Conservation (phyloP, 2,329 filamentous ascomycete species). For the Pezicula neosporulosa region DNA sequence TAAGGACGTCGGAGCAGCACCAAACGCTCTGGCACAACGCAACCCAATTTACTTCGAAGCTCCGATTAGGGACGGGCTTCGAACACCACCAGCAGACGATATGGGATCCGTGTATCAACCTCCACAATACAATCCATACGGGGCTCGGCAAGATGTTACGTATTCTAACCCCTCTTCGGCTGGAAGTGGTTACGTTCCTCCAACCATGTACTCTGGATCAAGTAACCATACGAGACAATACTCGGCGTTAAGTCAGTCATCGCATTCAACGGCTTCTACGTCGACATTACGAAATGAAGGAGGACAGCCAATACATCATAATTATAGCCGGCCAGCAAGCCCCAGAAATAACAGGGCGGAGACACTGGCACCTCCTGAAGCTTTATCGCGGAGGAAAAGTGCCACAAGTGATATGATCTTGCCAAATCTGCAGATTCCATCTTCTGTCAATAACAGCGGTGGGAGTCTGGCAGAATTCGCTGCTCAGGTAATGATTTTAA, state of each 20-base stretch:
- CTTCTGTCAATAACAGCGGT: slow-evolving; percentile 70
- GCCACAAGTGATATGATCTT: slow-evolving; percentile 20
- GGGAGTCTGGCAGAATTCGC: slow-evolving; percentile 80
- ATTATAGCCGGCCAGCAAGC: slow-evolving; percentile 14
- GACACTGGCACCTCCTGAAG: slow-evolving; percentile 13
- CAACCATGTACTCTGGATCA: slow-evolving; percentile 5
- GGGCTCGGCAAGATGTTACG: slow-evolving; percentile 35
- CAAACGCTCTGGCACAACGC: slow-evolving; percentile 11
- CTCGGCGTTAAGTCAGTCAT: slow-evolving; percentile 11
- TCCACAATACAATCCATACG: slow-evolving; percentile 42
- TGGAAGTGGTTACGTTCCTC: slow-evolving; percentile 7
- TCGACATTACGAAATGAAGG: slow-evolving; percentile 24
- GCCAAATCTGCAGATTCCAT: slow-evolving; percentile 61
- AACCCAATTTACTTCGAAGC: slow-evolving; percentile 20
- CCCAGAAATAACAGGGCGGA: slow-evolving; percentile 15
- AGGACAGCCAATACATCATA: slow-evolving; percentile 5
- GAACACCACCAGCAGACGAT: slow-evolving; percentile 48
- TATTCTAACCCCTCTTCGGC: slow-evolving; percentile 12
- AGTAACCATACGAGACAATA: slow-evolving; percentile 11
- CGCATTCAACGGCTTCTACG: slow-evolving; percentile 6
- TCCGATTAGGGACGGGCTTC: slow-evolving; percentile 35
- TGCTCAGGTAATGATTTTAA: slow-evolving; percentile 60
- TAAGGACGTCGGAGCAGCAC: slow-evolving; percentile 13
- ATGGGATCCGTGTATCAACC: slow-evolving; percentile 50
- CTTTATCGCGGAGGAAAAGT: slow-evolving; percentile 15